phyloP scores from a whole-genome alignment of 1,284 basidiomycete species.

The Marasmius fiardii region DNA sequence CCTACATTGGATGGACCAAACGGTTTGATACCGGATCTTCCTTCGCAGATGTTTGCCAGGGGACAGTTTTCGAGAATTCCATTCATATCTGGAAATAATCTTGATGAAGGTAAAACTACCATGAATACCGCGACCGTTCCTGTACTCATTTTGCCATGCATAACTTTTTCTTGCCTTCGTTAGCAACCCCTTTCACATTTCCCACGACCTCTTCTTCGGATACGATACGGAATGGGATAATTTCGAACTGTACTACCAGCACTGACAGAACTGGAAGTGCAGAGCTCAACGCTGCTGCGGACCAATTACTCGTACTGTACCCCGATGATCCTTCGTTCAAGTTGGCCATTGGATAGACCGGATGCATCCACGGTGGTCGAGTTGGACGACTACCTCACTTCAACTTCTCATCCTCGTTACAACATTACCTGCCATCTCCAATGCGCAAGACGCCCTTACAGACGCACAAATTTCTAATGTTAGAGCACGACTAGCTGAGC shows the following conservation, averaged over 20 bases:
- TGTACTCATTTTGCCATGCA: background rate
- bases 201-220: background rate
- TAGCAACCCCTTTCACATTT: background rate
- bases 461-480: no score
- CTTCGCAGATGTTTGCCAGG: background rate
- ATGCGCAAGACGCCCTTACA: no score
- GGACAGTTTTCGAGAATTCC: background rate
- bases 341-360: slow-evolving; percentile 3
- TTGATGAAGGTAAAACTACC: slow-evolving; percentile 3
- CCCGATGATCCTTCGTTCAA: slow-evolving; percentile 3
- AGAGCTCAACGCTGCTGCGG: background rate
- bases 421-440: no score
- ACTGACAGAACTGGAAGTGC: background rate
- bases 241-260: background rate
- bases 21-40: background rate
- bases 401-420: no score
- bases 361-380: no score
- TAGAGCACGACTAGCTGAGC: background rate
- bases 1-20: background rate
- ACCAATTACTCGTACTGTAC: slow-evolving; percentile 3
- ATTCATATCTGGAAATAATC: slow-evolving; percentile 1
- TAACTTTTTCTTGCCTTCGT: no score
- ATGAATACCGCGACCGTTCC: no score
- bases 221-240: background rate
- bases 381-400: no score